phyloP scores from a whole-genome alignment of 1,139 yeast species.

The Magnusiomyces suaveolens region DNA sequence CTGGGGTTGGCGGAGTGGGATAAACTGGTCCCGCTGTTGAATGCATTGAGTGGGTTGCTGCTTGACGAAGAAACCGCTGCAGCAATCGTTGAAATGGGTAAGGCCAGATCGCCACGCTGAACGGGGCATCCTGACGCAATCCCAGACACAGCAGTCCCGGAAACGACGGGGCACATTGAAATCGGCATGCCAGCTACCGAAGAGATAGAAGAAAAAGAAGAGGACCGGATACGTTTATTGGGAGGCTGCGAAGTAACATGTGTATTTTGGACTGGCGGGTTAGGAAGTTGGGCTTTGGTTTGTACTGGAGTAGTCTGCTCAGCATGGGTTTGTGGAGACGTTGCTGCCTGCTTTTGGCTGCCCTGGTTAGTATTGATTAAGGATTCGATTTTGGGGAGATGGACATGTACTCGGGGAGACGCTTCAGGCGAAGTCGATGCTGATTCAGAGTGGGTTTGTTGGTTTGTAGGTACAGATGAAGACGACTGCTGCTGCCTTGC shows the following conservation, averaged over 20 bases:
- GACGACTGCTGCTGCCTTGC: neutral
- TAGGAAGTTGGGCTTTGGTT: neutral
- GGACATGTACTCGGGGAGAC: neutral
- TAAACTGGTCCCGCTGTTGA: neutral
- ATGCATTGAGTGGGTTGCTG: neutral
- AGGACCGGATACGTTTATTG: neutral
- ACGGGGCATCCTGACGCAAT: neutral
- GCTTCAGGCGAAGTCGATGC: neutral
- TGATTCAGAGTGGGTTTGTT: no score
- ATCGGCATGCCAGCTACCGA: conserved; percentile 1
- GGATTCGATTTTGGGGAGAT: conserved; percentile 3
- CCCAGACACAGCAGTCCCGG: neutral
- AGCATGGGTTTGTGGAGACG: neutral
- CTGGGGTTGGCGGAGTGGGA: no score
- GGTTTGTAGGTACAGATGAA: no score
- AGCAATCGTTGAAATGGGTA: conserved; percentile 2
- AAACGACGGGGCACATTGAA: conserved; percentile 4
- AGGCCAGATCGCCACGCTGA: conserved; percentile 1
- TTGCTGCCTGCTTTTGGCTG: neutral
- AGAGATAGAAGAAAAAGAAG: neutral
- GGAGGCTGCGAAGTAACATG: no score
- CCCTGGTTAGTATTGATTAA: neutral
- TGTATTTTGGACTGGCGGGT: no score
- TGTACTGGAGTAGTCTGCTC: neutral
- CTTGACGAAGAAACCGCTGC: conserved; percentile 1